Base-by-base conservation (phyloP, 257 asterid genomes). In the Forsythia viridissima region DNA sequence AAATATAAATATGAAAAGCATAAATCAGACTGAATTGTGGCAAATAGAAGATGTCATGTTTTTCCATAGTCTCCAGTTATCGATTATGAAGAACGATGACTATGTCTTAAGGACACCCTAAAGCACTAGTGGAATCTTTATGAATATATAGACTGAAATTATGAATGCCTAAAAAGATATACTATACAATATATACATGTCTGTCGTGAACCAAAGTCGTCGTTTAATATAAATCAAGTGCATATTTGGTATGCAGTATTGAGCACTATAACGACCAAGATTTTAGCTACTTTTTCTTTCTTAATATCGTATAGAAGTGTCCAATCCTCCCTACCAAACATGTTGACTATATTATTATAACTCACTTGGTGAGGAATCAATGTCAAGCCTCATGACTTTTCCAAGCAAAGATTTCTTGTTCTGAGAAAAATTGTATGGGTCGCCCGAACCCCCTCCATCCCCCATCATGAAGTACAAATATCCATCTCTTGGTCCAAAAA, bases 401-500 rank as follows among this genome's bases (percentile, higher is more conserved):
- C 99, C 99, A 21, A 96, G 96, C 78, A 93, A 81, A 8, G 99
- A 96, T 76, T 88, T 92, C 90, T 96, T 96, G 87, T 93, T 96
- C 57, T 96, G 99, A 4, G 99, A 80, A 82, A 96, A 96, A 77
- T 93, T 90, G 72, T 87, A 88, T 3, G 97, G 94, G 79, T 92
- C 99, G 3, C 92, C 96, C 2, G 41, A 12, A 40, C 90, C 85
- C 18, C 98, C 98, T 5, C 99, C 99, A 30, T 96, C 99, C 34
- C 99, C 99, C 97, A 92, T 92, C 97, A 96, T 96, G 75, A 96
- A 89, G 90, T 96, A 96, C 88, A 96, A 76, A 77, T 88, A 89
- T 16, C 98, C 99, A 85, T 96, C 98, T 59, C 61, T 37, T 3
- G 99, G 99, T 74, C 99, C 99, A 70, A 96, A 91, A 73, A 96